Percentiles rank a stretch among this genome's conserved stretches.
Conservation (phyloP, 2,329 filamentous ascomycete genomes). For the Mycosphaerella arachidis region DNA sequence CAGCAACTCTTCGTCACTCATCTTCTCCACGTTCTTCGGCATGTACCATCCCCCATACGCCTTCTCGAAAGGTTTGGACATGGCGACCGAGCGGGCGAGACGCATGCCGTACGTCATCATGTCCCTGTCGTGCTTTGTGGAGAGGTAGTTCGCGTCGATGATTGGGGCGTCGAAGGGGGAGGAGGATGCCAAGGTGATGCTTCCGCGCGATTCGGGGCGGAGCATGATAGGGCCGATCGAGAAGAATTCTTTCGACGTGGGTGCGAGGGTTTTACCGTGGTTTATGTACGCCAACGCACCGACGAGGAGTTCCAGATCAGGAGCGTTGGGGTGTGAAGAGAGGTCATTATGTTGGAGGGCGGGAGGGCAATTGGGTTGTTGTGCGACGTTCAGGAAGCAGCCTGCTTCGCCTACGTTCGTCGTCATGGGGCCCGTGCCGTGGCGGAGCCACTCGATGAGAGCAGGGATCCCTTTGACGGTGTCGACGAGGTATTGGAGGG, state of each 20-base stretch:
- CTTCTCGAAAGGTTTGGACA: conserved; percentile 9
- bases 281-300: conserved; percentile 14
- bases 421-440: conserved; percentile 17
- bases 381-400: conserved; percentile 11
- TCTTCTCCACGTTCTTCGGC: conserved; percentile 4
- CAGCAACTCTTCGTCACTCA: conserved; percentile 13
- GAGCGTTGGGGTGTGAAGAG: conserved; percentile 3
- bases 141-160: conserved; percentile 40
- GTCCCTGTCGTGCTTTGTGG: conserved; percentile 17
- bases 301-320: conserved; percentile 16
- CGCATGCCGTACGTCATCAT: conserved; percentile 16
- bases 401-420: conserved; percentile 12
- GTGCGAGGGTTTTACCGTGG: conserved; percentile 10
- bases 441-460: conserved; percentile 15
- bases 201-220: conserved; percentile 41
- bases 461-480: conserved; percentile 15
- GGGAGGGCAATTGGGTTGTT: conserved; percentile 12
- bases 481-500: conserved; percentile 7
- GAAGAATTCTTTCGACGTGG: conserved; percentile 6
- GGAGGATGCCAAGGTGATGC: conserved; percentile 36
- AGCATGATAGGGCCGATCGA: conserved; percentile 13
- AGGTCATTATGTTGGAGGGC: conserved; percentile 10
- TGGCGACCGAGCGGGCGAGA: conserved; percentile 5
- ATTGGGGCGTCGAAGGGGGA: conserved; percentile 37
- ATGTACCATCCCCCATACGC: conserved; percentile 13